Evolutionary conservation across 1,284 basidiomycete genomes (phyloP), one percentile per base, ranked within the genome.

Genomic region (Anthracocystis panici-leucophaei): DNA sequence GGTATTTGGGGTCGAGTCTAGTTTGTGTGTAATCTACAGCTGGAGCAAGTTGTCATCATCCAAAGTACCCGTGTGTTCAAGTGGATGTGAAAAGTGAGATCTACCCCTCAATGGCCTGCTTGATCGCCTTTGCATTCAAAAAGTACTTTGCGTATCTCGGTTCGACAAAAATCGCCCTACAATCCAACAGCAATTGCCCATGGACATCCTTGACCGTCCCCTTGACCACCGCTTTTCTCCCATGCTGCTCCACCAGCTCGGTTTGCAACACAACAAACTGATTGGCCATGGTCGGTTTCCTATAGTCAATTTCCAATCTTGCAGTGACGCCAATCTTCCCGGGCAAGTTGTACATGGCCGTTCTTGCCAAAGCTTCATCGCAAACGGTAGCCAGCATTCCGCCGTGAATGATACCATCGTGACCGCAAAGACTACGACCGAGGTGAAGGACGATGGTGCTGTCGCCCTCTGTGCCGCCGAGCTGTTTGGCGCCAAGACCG

Each of bases 281-380:
- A 55, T 86, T 78, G 3, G 86, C 86, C 35, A 76, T 75, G 2
- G 82, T 82, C 9, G 86, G 86, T 25, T 79, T 82, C 21, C 82
- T 71, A 66, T 86, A 87, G 53, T 82, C 75, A 54, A 86, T 65
- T 51, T 84, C 80, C 6, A 87, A 65, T 16, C 81, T 78, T 1
- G 94, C 95, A 0, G 95, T 98, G 12, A 98, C 94, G n/a, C 93
- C 95, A 51, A 97, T 91, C 82, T 92, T 91, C 33, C 92, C 91
- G 0, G 94, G 94, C 0, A 97, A 68, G n/a, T 68, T 74, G 68
- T 81, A 57, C 56, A 71, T 65, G 45, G 62, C 94, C 71, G 91
- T 92, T 65, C 95, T 87, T 0, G 91, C 95, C 44, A 97, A 85
- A 2, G 89, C 89, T 87, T 98, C 95, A 80, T 98, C 95, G 63